Conservation (phyloP, 1,139 yeast genomes). For the Sugiyamaella paludigena region DNA sequence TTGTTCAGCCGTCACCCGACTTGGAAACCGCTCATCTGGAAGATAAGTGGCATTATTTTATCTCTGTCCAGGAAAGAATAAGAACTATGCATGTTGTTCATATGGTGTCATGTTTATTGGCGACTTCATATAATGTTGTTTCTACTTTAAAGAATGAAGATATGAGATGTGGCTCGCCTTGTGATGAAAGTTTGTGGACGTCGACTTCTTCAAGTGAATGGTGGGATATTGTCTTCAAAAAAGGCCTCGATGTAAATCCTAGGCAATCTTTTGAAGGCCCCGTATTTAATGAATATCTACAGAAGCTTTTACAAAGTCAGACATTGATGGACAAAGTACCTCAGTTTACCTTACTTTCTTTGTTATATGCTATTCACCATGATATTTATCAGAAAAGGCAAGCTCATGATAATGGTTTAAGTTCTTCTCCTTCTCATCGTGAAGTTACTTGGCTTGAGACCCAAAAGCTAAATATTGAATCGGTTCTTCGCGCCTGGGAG, state of each 20-base stretch:
- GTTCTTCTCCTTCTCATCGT: conserved; percentile 10
- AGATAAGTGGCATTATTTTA: conserved; percentile 69
- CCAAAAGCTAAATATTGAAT: conserved; percentile 29
- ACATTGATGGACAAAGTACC: conserved; percentile 36
- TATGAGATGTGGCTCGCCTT: conserved; percentile 71
- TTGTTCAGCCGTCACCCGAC: conserved; percentile 37
- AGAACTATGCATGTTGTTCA: conserved; percentile 81
- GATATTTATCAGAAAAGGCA: conserved; percentile 47
- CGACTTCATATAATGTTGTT: conserved; percentile 64
- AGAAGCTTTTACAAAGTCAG: conserved; percentile 31
- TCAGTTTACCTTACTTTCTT: conserved; percentile 54
- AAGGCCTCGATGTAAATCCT: conserved; percentile 30
- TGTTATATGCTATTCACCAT: conserved; percentile 72
- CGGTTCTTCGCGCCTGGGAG: conserved; percentile 40
- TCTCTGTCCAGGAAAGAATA: conserved; percentile 78
- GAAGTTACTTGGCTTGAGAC: conserved; percentile 29
- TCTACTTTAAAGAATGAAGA: conserved; percentile 57
- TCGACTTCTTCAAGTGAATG: conserved; percentile 58
- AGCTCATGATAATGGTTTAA: conserved; percentile 22
- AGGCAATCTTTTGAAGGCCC: conserved; percentile 31
- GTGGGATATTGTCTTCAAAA: conserved; percentile 41
- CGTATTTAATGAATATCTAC: conserved; percentile 29
- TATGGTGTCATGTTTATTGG: conserved; percentile 66
- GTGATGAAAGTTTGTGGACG: conserved; percentile 71
- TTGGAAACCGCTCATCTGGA: conserved; percentile 42